A percentile compares a stretch with the other conserved stretches of the same genome.
These are phyloP conservation scores for Suhomyces bolitotheri DNA, from an alignment of 1,139 yeast genomes.

Conservation along the genomic window DNA sequence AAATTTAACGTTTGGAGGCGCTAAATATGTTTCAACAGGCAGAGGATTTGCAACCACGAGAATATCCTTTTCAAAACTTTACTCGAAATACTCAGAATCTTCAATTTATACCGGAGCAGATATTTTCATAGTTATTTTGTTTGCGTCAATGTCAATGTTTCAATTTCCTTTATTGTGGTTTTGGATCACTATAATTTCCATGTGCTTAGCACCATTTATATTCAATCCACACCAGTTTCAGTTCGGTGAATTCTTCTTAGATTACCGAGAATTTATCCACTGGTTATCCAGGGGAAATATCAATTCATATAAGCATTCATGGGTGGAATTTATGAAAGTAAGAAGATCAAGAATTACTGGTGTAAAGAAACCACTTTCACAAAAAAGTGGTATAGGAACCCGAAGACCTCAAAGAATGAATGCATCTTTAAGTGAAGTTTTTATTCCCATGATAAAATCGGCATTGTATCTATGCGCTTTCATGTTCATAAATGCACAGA, in stretches of 20 bases:
- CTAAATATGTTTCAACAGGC: constrained; percentile 80
- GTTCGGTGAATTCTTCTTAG: constrained; percentile 66
- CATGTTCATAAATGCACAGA: constrained; percentile 48
- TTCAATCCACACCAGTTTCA: constrained; percentile 88
- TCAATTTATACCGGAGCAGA: constrained; percentile 69
- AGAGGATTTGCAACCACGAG: constrained; percentile 81
- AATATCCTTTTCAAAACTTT: constrained; percentile 57
- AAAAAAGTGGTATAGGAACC: constrained; percentile 30
- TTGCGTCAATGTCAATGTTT: constrained; percentile 73
- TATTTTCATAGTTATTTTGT: constrained; percentile 56
- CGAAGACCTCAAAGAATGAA: constrained; percentile 42
- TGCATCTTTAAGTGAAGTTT: constrained; percentile 32
- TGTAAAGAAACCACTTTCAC: constrained; percentile 21
- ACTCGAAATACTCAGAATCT: constrained; percentile 61
- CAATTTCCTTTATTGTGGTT: constrained; percentile 79
- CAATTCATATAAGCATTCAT: constrained; percentile 50
- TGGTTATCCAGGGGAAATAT: constrained; percentile 74
- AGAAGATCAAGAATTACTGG: constrained; percentile 35
- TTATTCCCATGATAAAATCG: constrained; percentile 26
- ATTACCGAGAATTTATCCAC: constrained; percentile 60
- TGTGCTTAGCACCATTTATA: constrained; percentile 75
- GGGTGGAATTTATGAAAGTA: constrained; percentile 43
- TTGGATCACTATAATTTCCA: constrained; percentile 71
- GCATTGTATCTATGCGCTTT: constrained; percentile 28
- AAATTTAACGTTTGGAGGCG: constrained; percentile 80